Base-by-base conservation (phyloP, 208 protist species). In the Leishmania tropica region DNA sequence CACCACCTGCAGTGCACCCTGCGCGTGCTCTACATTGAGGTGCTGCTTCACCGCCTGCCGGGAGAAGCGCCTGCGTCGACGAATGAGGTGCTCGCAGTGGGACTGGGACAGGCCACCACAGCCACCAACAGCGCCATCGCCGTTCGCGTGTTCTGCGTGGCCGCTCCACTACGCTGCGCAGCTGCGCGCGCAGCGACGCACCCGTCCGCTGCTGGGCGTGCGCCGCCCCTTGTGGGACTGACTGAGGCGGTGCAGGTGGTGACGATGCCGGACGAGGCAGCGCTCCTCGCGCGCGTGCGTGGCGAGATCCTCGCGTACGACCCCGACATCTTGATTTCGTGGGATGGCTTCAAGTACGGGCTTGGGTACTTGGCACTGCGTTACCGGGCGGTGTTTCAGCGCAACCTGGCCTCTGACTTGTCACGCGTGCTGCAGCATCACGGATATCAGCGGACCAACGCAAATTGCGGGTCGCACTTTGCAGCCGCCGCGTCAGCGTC, bases 311-410 rank as follows among this genome's bases (percentile, higher is more conserved):
- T 81, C 10, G 31, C 35, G 45, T 90, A 90, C 75, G 92, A 97
- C 81, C 90, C 92, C 7, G 94, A 97, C 58, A 48, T 96, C 17
- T 76, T 97, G 35, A 71, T 95, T 1, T 97, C 94, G 8, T 97
- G 94, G 92, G 94, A 97, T 58, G 91, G 89, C 21, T 81, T 83
- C 78, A 91, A 90, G 86, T 94, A 94, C 81, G 94, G 94, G 8
- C 48, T 95, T 3, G 92, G 91, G 13, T 78, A 90, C 35, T 58
- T 97, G 19, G 85, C 90, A 47, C 85, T 91, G 78, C 90, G 94
- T 28, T 97, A 97, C 73, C 79, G 79, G 0, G 56, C 78, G 17
- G 87, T 90, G 56, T 75, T 96, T 60, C 81, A 78, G 42, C 89
- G 89, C 74, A 92, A 79, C 74, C 78, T 96, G 21, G 78, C 84